phyloP scores from a whole-genome alignment of 352 stramenopile species.

The Pythium grandisporangium region DNA sequence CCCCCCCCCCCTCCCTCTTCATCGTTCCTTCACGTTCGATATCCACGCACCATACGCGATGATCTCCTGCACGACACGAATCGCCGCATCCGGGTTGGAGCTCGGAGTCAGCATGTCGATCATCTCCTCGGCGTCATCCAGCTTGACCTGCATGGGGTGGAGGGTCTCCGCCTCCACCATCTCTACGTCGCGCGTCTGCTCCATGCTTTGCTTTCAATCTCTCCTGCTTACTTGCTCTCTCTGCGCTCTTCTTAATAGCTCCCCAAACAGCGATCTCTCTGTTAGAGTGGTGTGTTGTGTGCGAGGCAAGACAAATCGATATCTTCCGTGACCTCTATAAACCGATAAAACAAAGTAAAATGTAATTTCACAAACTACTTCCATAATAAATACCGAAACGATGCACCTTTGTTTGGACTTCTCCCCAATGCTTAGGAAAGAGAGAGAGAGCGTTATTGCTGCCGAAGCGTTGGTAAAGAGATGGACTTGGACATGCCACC shows the following conservation, averaged over 20 bases:
- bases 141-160: conserved; percentile 65
- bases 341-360: neutral
- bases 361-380: conserved; percentile 4
- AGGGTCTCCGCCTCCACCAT: conserved; percentile 56
- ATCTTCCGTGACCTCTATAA: neutral
- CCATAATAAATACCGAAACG: conserved; percentile 7
- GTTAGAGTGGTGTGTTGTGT: no score
- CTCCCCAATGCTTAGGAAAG: neutral
- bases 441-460: neutral
- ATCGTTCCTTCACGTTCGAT: neutral
- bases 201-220: conserved; percentile 4
- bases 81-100: conserved; percentile 35
- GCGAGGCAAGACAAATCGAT: no score
- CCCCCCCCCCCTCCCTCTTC: neutral
- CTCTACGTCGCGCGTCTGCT: conserved; percentile 46
- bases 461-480: conserved; percentile 12
- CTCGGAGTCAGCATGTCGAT: conserved; percentile 19
- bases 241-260: conserved; percentile 9
- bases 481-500: conserved; percentile 14
- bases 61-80: conserved; percentile 60
- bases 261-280: no score
- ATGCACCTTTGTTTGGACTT: neutral
- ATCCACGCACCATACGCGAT: conserved; percentile 50
- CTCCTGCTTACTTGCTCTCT: conserved; percentile 1
- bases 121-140: conserved; percentile 65